These are phyloP conservation scores for Medicago lupulina DNA, from an alignment of 306 rosid species.

Conservation along the genomic window DNA sequence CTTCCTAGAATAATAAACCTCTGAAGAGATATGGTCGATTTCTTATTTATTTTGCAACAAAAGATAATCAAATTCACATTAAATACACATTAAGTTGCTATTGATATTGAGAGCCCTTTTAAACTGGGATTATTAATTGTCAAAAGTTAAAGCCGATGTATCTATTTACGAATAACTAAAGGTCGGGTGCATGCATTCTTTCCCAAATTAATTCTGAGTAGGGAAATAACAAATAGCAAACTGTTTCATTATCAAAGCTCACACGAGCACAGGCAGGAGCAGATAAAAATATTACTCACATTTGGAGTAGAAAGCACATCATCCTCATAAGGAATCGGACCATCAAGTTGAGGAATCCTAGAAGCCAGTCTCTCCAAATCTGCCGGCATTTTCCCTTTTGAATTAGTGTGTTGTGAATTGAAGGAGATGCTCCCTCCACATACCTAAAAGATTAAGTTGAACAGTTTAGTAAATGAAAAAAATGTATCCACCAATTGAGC, in stretches of 20 bases:
- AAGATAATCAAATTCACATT: background rate
- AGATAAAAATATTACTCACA: slow-evolving; percentile 53
- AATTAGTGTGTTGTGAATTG: slow-evolving; percentile 42
- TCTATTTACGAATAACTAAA: slow-evolving; percentile 19
- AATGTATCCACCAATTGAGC: slow-evolving; percentile 31
- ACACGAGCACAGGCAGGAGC: background rate
- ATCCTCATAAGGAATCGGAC: slow-evolving; percentile 90
- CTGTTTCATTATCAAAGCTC: slow-evolving; percentile 14
- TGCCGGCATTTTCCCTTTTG: slow-evolving; percentile 49
- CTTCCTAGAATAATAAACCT: slow-evolving; percentile 26
- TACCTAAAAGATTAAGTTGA: slow-evolving; percentile 60
- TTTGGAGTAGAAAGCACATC: slow-evolving; percentile 95
- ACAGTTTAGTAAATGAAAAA: slow-evolving; percentile 31
- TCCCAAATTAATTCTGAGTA: background rate
- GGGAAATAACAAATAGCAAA: slow-evolving; percentile 25
- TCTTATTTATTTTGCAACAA: slow-evolving; percentile 12
- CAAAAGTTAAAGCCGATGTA: slow-evolving; percentile 2
- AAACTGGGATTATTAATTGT: slow-evolving; percentile 11
- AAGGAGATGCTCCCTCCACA: slow-evolving; percentile 63
- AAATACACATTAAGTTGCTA: background rate
- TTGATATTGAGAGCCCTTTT: slow-evolving; percentile 19
- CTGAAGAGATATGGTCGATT: background rate
- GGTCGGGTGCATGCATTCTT: background rate
- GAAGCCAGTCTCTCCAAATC: slow-evolving; percentile 52
- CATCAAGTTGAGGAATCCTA: slow-evolving; percentile 94